Percentiles rank a stretch among this genome's conserved stretches.
These are phyloP conservation scores for Discostella stelligeroides DNA, from an alignment of 108 stramenopile genomes.

Conservation along the genomic window DNA sequence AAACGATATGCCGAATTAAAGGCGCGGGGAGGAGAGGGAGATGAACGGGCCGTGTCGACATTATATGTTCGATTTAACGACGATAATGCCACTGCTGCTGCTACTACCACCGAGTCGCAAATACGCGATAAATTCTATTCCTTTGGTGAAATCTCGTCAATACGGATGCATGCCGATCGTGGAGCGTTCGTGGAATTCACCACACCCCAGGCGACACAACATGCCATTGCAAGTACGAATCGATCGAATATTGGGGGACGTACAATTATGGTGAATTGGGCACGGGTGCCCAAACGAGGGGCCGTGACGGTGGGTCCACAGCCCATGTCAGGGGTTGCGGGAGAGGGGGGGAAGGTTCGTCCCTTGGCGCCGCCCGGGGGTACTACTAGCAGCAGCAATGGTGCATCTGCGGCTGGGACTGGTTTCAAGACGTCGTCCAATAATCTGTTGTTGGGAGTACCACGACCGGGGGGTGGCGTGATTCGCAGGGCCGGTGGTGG, in stretches of 20 bases:
- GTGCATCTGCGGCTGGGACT: slow-evolving; percentile 50
- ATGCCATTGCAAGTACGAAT: slow-evolving; percentile 79
- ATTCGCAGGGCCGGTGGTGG: slow-evolving; percentile 64
- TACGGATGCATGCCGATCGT: slow-evolving; percentile 79
- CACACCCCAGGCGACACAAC: slow-evolving; percentile 80
- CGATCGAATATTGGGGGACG: slow-evolving; percentile 65
- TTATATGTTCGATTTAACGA: slow-evolving; percentile 79
- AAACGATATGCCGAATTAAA: slow-evolving; percentile 63
- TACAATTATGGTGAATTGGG: slow-evolving; percentile 76
- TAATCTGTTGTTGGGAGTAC: slow-evolving; percentile 42
- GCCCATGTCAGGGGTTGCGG: slow-evolving; percentile 32
- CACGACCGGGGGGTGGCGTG: slow-evolving; percentile 72
- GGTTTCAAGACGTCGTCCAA: slow-evolving; percentile 54
- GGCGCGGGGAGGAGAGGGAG: slow-evolving; percentile 66
- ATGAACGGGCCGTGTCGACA: slow-evolving; percentile 74
- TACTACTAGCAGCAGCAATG: slow-evolving; percentile 28
- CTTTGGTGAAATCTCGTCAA: slow-evolving; percentile 82
- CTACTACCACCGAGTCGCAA: slow-evolving; percentile 53
- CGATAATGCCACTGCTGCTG: slow-evolving; percentile 55
- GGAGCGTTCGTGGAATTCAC: slow-evolving; percentile 92
- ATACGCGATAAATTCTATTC: slow-evolving; percentile 83
- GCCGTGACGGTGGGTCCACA: slow-evolving; percentile 43
- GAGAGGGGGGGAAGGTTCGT: slow-evolving; percentile 49
- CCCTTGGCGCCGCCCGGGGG: slow-evolving; percentile 44
- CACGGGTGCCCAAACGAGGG: slow-evolving; percentile 85